Conservation (phyloP, 1,139 yeast species). For the Suhomyces taliae region DNA sequence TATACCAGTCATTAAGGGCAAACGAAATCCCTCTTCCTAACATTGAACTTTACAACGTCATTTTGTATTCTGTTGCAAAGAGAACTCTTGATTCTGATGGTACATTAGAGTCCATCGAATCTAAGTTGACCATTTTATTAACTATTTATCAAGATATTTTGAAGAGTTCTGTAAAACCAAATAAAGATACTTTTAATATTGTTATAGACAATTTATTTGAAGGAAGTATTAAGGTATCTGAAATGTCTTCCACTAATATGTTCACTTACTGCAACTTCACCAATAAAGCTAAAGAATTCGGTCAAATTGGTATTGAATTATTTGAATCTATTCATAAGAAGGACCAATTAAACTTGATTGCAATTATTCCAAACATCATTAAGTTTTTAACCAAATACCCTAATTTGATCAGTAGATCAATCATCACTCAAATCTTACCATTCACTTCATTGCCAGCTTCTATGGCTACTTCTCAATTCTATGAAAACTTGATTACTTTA, state of each 20-base stretch:
- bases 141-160: slow-evolving; percentile 69
- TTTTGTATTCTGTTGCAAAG: slow-evolving; percentile 33
- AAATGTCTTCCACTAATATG: slow-evolving; percentile 9
- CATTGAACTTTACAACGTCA: slow-evolving; percentile 36
- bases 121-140: slow-evolving; percentile 54
- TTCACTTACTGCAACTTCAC: slow-evolving; percentile 3
- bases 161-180: slow-evolving; percentile 46
- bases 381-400: slow-evolving; percentile 29
- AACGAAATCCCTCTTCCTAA: slow-evolving; percentile 35
- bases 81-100: slow-evolving; percentile 30
- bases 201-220: slow-evolving; percentile 52
- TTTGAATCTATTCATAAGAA: slow-evolving; percentile 43
- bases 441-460: slow-evolving; percentile 1
- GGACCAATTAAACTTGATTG: slow-evolving; percentile 27
- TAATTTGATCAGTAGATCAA: slow-evolving; percentile 22
- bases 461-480: slow-evolving; percentile 1
- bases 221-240: slow-evolving; percentile 43
- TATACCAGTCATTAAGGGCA: slow-evolving; percentile 44
- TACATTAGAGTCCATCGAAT: slow-evolving; percentile 31
- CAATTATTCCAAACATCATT: slow-evolving; percentile 29
- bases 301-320: slow-evolving; percentile 62
- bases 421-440: slow-evolving; percentile 21
- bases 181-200: slow-evolving; percentile 49
- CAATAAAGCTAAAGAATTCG: slow-evolving; percentile 50
- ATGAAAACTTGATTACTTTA: slow-evolving; percentile 22